A percentile compares a stretch with the other conserved stretches of the same genome.
phyloP scores from a whole-genome alignment of 164 flowering plant genomes.

The Chimonanthus praecox region DNA sequence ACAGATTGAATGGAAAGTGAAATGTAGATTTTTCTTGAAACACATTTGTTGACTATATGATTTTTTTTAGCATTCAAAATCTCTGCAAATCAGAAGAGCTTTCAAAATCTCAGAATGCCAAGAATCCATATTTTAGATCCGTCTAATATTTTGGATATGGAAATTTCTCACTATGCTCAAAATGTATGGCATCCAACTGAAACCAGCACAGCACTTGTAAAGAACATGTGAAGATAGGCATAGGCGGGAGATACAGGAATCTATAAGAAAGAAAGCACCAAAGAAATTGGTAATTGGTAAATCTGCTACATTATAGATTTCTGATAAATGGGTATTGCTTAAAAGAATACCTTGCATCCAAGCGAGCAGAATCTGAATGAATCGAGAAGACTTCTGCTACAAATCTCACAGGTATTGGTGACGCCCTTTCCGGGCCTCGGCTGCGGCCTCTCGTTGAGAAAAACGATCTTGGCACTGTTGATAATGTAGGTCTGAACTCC shows the following conservation, averaged over 20 bases:
- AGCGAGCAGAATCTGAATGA: conserved; percentile 76
- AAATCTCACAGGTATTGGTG: conserved; percentile 73
- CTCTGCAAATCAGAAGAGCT: too few species aligned
- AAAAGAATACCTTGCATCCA: conserved; percentile 57
- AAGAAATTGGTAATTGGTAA: background rate
- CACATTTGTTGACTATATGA: too few species aligned
- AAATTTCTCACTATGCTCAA: too few species aligned
- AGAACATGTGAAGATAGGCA: background rate
- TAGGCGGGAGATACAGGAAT: background rate
- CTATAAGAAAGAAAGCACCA: background rate
- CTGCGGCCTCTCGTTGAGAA: conserved; percentile 72
- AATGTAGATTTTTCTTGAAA: too few species aligned
- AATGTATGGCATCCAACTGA: too few species aligned
- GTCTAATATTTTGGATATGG: too few species aligned
- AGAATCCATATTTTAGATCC: too few species aligned
- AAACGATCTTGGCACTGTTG: conserved; percentile 76
- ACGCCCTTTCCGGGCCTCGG: conserved; percentile 77
- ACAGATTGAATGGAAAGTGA: too few species aligned
- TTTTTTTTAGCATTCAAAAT: too few species aligned
- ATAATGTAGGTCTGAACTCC: conserved; percentile 72
- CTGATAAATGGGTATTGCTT: background rate
- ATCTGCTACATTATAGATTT: background rate
- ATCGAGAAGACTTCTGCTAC: conserved; percentile 64
- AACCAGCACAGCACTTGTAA: too few species aligned
- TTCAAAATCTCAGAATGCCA: too few species aligned